Evolutionary conservation across 371 early-diverging fungal genomes (phyloP).

Genomic region (Syncephalastrum contaminatum): DNA sequence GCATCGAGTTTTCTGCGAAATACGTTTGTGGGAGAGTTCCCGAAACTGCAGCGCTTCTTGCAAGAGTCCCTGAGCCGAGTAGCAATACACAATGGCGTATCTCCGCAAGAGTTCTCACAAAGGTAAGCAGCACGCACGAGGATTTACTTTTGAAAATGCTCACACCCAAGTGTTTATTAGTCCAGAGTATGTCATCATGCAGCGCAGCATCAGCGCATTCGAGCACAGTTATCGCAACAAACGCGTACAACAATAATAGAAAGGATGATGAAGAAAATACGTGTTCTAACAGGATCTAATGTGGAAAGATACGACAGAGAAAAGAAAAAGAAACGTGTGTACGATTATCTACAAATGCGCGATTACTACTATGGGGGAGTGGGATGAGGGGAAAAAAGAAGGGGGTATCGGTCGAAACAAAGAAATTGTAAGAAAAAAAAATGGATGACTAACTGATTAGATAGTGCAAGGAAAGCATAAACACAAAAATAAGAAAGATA

Average conservation of each 20-base stretch:
- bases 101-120: conserved; percentile 54
- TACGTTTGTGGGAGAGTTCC: conserved; percentile 75
- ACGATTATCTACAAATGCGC: no score
- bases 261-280: conserved; percentile 50
- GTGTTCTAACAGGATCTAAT: conserved; percentile 46
- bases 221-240: conserved; percentile 32
- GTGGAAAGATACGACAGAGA: conserved; percentile 1
- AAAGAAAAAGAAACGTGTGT: background rate
- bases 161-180: conserved; percentile 22
- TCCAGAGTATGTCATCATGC: conserved; percentile 66
- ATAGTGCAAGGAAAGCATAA: no score
- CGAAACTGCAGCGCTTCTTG: conserved; percentile 69
- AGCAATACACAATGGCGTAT: conserved; percentile 54
- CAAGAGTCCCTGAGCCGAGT: conserved; percentile 78
- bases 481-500: no score
- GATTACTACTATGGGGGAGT: no score
- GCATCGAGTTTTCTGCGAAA: conserved; percentile 68
- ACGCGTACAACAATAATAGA: conserved; percentile 19
- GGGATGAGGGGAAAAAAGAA: no score
- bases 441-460: no score
- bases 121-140: conserved; percentile 27
- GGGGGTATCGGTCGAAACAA: no score
- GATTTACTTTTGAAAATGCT: background rate
- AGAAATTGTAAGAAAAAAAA: background rate
- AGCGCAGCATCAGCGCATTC: conserved; percentile 65